These are phyloP conservation scores for Butyriboletus loyo DNA, from an alignment of 768 basidiomycete species.

Conservation along the genomic window DNA sequence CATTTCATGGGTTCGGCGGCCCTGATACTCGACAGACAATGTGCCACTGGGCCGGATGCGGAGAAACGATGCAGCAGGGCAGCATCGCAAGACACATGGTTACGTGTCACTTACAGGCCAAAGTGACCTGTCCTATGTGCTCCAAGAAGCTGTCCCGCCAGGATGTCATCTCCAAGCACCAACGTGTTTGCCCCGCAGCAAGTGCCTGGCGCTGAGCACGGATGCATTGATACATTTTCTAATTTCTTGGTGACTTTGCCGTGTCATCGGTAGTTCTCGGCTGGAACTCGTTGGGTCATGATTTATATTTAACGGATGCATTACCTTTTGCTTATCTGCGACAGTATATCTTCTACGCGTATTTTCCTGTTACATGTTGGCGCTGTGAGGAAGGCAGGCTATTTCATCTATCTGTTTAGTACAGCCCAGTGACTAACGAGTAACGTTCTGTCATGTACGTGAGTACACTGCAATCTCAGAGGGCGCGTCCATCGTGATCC, in stretches of 20 bases:
- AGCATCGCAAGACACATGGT: conserved; percentile 29
- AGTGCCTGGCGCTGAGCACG: conserved; percentile 9
- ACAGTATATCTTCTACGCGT: background rate
- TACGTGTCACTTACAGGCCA: conserved; percentile 26
- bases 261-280: background rate
- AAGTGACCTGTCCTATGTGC: conserved; percentile 27
- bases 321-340: background rate
- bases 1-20: conserved; percentile 21
- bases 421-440: background rate
- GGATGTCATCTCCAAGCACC: conserved; percentile 28
- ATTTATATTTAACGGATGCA: background rate
- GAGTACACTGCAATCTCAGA: background rate
- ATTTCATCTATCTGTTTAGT: background rate
- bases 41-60: conserved; percentile 22
- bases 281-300: background rate
- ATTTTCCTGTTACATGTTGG: background rate
- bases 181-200: conserved; percentile 24
- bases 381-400: conserved; percentile 3
- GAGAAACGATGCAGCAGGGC: conserved; percentile 25
- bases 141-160: conserved; percentile 27
- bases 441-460: background rate
- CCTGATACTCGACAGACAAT: conserved; percentile 18
- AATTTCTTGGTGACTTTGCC: background rate
- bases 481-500: background rate
- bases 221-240: background rate